Base-by-base conservation (phyloP, 805 yeast genomes). In the Pichia gijzeniarum region DNA sequence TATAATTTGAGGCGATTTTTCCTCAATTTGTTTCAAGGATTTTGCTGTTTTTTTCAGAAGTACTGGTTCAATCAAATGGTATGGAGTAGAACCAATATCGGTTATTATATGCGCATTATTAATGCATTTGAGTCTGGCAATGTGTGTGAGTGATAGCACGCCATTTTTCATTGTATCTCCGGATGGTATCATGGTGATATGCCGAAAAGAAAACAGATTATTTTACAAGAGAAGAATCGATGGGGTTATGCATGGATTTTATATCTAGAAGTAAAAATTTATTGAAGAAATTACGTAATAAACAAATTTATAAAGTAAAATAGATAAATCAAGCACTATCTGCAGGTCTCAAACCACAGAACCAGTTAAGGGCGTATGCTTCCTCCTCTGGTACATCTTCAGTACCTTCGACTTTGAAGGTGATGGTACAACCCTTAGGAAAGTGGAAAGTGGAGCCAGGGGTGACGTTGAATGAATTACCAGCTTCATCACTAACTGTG, bases 381-480 rank as follows among this genome's bases (percentile, higher is more conserved):
- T 59, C 63, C 22, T 48, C 45, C 40, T 52, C 63, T 47, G 63
- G 63, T 46, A 59, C 51, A 30, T 57, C 60, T 34, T 56, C 60
- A 40, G 63, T 59, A 44, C 71, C 70, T 51, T 58, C 62, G 42
- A 76, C 72, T 49, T 78, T 71, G 64, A 82, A 77, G 47, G 81
- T 81, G 55, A 81, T 76, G 43, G 84, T 79, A 51, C 77, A 68
- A n/a, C 85, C 87, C 60, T 79, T 77, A 56, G 72, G 76, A 68
- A 82, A 77, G 71, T 73, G 79, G 54, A 82, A 73, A 25, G 79
- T 80, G 55, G 81, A 87, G 44, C 88, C 88, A 43, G 83, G 82
- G 36, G 69, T 61, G 45, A 74, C 82, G 44, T 65, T 67, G 43
- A 76, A 79, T 49, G 70, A 69, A 61, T 70, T 69, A 20, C 88